Base-by-base conservation (phyloP, 1,284 basidiomycete species). In the Stygiomarasmius scandens region DNA sequence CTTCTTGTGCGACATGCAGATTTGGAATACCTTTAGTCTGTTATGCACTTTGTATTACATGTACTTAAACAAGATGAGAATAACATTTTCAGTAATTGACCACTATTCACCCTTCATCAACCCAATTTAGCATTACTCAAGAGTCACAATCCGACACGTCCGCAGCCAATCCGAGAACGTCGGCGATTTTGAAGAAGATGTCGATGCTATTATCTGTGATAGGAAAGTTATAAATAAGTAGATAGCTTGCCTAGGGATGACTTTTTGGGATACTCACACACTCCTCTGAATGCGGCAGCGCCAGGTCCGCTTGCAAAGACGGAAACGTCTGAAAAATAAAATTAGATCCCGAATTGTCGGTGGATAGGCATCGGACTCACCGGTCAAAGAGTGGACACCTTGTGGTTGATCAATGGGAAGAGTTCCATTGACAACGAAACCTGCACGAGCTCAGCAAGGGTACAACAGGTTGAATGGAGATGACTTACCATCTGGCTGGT, bases 141-240 rank as follows among this genome's bases (percentile, higher is more conserved):
- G 38, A 41, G n/a, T 41, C 38, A 16, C 38, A 41, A n/a, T 41
- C 38, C 8, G 38, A 41, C n/a, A 19, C 38, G 16, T 41, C 16
- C 6, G 38, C 41, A 45, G 38, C 52, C 27, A 54, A 34, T 16
- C 41, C 76, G 44, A 77, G 65, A 8, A 73, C 73, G 60, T 76
- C 75, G 19, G 75, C 75, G 38, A 77, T 70, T 62, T 77, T 78
- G 71, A 74, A 78, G 66, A 78, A 78, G 43, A 77, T 73, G 51
- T 78, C 75, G 56, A 76, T 70, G 67, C 70, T 76, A 64, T 74
- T 77, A 63, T 77, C 74, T 76, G 58, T 25, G 19, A 49, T 23
- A 12, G 11, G 11, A 6, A 47, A 47, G 46, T 3, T 14, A 23
- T 12, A 47, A 32, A 12, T 32, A 12, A 32, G 29, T 32, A 32